phyloP scores from a whole-genome alignment of 2,329 filamentous ascomycete species.

The Phaeosphaeriaceae sp. region DNA sequence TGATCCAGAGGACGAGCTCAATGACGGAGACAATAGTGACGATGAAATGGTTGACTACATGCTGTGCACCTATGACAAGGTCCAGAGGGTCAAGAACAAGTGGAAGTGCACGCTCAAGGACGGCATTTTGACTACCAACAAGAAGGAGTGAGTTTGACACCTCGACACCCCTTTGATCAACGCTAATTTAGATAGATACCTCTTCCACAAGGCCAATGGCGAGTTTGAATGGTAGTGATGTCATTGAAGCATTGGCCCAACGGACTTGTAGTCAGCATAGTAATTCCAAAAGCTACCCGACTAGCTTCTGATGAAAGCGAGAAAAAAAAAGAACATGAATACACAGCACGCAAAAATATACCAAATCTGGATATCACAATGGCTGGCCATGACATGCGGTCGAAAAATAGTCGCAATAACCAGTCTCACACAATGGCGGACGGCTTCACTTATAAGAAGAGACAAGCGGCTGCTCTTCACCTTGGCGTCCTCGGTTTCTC shows the following conservation, averaged over 20 bases:
- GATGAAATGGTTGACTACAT: conserved; percentile 88
- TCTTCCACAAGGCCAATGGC: conserved; percentile 96
- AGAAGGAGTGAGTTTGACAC: conserved; percentile 78
- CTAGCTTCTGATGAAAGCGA: no score
- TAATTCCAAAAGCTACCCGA: no score
- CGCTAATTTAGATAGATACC: conserved; percentile 63
- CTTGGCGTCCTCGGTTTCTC: no score
- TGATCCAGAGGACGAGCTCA: conserved; percentile 83
- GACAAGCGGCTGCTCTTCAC: no score
- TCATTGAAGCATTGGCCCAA: neutral
- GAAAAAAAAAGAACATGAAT: no score
- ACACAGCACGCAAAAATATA: no score
- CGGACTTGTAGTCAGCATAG: no score
- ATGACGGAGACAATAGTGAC: conserved; percentile 86
- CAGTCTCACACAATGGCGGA: neutral
- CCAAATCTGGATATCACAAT: neutral
- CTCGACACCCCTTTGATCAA: no score
- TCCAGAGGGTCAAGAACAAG: conserved; percentile 97
- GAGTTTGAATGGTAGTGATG: conserved; percentile 90
- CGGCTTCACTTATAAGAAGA: no score
- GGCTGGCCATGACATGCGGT: no score
- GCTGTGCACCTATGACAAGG: conserved; percentile 99
- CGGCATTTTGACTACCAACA: conserved; percentile 89
- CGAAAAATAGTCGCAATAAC: neutral
- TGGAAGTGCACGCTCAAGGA: conserved; percentile 98